Evolutionary conservation across 192 early-diverging fungal genomes (phyloP).

Genomic region (Gigaspora rosea): DNA sequence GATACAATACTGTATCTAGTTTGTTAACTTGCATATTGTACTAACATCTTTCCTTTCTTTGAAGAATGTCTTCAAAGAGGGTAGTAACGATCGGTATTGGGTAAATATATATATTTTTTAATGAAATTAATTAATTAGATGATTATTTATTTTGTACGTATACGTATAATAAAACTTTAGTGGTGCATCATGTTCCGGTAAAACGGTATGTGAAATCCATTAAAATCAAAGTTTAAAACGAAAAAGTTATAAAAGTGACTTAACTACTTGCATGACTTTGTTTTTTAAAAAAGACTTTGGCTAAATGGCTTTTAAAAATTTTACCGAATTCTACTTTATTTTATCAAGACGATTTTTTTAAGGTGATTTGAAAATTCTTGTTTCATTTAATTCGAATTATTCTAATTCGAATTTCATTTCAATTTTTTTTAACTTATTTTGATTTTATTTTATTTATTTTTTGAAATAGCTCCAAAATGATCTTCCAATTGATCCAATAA

Average conservation of each 20-base stretch:
- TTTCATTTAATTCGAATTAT: too few relatives aligned
- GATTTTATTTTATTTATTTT: background rate
- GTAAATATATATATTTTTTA: too few relatives aligned
- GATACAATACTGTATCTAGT: too few relatives aligned
- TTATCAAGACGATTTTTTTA: constrained; percentile 79
- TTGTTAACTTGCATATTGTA: too few relatives aligned
- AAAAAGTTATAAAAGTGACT: too few relatives aligned
- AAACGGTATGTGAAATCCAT: constrained; percentile 53
- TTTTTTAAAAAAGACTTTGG: constrained; percentile 47
- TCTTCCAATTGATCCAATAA: constrained; percentile 62
- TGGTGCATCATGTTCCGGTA: constrained; percentile 73
- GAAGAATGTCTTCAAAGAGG: too few relatives aligned
- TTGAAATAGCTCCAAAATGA: constrained; percentile 48
- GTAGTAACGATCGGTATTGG: too few relatives aligned
- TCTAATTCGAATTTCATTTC: background rate
- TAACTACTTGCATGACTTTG: background rate
- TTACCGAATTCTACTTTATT: constrained; percentile 63
- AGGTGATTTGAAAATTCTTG: constrained; percentile 26
- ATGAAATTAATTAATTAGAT: too few relatives aligned
- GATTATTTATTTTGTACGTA: too few relatives aligned
- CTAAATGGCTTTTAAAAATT: constrained; percentile 58
- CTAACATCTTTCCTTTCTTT: too few relatives aligned
- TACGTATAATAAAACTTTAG: constrained; percentile 27
- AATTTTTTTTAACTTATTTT: too few relatives aligned
- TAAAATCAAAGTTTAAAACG: too few relatives aligned